phyloP scores from a whole-genome alignment of 495 filamentous ascomycete species.

The Aspergillus conjunctus region DNA sequence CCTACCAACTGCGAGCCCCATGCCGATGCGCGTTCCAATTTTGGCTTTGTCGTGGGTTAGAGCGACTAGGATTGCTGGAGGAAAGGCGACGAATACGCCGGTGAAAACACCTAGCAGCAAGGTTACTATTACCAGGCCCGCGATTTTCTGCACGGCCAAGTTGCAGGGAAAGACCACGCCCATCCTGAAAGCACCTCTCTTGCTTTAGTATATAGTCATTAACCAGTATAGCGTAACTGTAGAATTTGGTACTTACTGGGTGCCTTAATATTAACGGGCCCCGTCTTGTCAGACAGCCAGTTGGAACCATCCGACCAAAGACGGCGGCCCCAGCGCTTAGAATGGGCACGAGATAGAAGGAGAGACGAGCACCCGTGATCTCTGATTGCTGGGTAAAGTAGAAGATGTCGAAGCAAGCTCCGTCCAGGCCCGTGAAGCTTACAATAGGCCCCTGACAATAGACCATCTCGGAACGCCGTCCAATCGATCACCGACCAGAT shows the following conservation, averaged over 20 bases:
- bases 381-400: constrained; percentile 19
- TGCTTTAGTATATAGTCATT: not conserved
- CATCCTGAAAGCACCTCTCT: not conserved
- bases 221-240: not conserved
- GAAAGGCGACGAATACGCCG: constrained; percentile 31
- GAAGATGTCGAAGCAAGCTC: constrained; percentile 31
- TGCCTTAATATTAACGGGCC: not conserved
- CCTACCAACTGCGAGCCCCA: constrained; percentile 31
- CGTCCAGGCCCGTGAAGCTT: constrained; percentile 22
- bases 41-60: constrained; percentile 22
- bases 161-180: constrained; percentile 3
- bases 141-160: constrained; percentile 25
- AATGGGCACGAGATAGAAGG: constrained; percentile 30
- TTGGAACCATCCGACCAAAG: constrained; percentile 30
- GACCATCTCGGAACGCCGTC: constrained; percentile 30
- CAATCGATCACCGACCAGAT: constrained; percentile 29
- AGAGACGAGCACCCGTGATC: constrained; percentile 21
- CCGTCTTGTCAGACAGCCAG: constrained; percentile 26
- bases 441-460: constrained; percentile 29
- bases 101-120: constrained; percentile 45
- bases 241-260: not conserved
- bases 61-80: constrained; percentile 20
- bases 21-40: constrained; percentile 42
- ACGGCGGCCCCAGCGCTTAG: constrained; percentile 32
- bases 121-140: constrained; percentile 35